A percentile compares a stretch with the other conserved stretches of the same genome.
Conservation (phyloP, 306 rosid genomes). For the Canavalia gladiata region DNA sequence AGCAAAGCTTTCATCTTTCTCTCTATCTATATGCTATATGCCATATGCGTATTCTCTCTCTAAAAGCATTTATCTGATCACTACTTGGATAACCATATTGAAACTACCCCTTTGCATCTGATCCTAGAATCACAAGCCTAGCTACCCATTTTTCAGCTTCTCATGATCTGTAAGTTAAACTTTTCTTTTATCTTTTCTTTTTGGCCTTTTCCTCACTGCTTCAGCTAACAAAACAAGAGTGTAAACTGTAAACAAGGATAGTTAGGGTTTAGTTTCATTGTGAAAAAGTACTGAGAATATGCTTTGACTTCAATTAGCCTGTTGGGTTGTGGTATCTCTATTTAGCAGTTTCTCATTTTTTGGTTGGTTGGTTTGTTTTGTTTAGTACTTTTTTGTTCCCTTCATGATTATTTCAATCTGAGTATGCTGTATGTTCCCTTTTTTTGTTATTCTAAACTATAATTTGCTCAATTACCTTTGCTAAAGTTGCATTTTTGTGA, state of each 20-base stretch:
- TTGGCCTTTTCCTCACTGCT: conserved; percentile 48
- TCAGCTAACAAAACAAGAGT: conserved; percentile 2
- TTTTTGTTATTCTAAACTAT: not conserved
- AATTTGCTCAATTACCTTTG: conserved; percentile 10
- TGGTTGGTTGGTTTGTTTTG: not conserved
- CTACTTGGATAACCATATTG: conserved; percentile 51
- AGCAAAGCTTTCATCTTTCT: conserved; percentile 51
- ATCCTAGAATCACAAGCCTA: conserved; percentile 60
- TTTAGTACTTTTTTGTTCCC: conserved; percentile 13
- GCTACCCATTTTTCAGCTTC: conserved; percentile 42
- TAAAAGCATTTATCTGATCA: conserved; percentile 28
- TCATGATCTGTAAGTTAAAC: conserved; percentile 68
- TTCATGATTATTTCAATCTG: not conserved
- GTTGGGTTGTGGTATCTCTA: conserved; percentile 34
- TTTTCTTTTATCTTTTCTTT: conserved; percentile 43
- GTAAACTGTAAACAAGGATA: not conserved
- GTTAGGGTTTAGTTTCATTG: conserved; percentile 56
- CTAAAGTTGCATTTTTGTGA: conserved; percentile 50
- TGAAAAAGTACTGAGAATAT: conserved; percentile 11
- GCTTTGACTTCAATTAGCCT: conserved; percentile 45
- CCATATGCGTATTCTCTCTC: conserved; percentile 42
- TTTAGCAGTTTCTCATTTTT: conserved; percentile 25
- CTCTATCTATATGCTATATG: conserved; percentile 37
- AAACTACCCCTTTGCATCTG: conserved; percentile 55
- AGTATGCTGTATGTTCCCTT: not conserved